A percentile compares a stretch with the other conserved stretches of the same genome.
These are phyloP conservation scores for Abrus pulchellus DNA, from an alignment of 306 rosid genomes.

Conservation along the genomic window DNA sequence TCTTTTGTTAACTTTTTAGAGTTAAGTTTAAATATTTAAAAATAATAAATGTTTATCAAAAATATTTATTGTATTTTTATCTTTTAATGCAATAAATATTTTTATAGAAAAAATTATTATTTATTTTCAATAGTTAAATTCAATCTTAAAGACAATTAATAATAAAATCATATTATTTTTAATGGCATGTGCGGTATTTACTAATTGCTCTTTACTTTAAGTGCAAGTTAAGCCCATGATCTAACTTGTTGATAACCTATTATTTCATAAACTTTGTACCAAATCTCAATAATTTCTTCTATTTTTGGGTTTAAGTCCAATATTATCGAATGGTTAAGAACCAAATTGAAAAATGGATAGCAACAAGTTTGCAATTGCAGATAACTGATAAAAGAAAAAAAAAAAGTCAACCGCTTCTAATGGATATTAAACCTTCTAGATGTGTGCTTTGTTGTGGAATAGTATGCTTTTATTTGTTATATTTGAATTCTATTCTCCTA, in stretches of 20 bases:
- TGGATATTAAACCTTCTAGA: slow-evolving; percentile 22
- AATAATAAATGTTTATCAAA: too few species aligned
- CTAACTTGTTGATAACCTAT: neutral
- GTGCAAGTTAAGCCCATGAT: neutral
- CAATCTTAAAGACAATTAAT: too few species aligned
- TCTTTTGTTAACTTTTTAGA: too few species aligned
- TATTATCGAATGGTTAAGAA: neutral
- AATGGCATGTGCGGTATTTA: too few species aligned
- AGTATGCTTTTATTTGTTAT: neutral
- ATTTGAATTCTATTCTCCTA: neutral
- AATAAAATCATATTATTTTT: too few species aligned
- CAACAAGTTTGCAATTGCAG: neutral
- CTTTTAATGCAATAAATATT: too few species aligned
- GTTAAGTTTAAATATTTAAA: too few species aligned
- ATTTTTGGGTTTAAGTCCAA: neutral
- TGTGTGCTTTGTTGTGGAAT: neutral
- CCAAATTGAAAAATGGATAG: neutral
- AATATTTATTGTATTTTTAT: too few species aligned
- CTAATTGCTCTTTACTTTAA: neutral
- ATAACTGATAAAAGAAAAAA: neutral
- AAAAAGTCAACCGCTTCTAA: slow-evolving; percentile 18
- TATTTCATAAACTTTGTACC: neutral
- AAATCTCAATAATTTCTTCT: neutral
- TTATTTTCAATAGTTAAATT: too few species aligned
- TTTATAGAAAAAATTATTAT: too few species aligned